Conservation (phyloP, 2,329 filamentous ascomycete genomes). For the Cordyceps pruinosa region DNA sequence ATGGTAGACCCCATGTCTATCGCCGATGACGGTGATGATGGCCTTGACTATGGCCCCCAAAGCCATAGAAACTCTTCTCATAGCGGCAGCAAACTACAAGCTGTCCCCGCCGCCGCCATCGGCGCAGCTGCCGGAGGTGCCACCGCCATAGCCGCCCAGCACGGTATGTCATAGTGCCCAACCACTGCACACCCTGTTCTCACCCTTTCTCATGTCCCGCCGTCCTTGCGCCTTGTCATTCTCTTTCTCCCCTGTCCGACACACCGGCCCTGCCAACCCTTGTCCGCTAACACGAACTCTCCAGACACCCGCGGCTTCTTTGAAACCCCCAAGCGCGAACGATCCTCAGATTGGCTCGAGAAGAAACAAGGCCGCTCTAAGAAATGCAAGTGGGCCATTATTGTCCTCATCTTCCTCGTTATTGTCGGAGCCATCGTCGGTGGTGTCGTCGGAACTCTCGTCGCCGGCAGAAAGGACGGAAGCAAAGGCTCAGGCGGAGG, state of each 20-base stretch:
- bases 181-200: background rate
- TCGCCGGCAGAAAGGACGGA: constrained; percentile 46
- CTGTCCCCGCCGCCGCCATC: constrained; percentile 21
- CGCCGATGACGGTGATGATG: constrained; percentile 83
- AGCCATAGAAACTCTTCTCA: constrained; percentile 51
- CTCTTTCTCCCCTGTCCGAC: background rate
- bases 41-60: constrained; percentile 49
- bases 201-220: background rate
- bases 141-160: constrained; percentile 32
- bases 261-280: too few species aligned
- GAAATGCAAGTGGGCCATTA: constrained; percentile 65
- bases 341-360: constrained; percentile 56
- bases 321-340: constrained; percentile 44
- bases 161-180: background rate
- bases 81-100: constrained; percentile 47
- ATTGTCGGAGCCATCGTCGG: constrained; percentile 66
- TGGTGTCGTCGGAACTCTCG: constrained; percentile 65
- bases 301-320: constrained; percentile 23
- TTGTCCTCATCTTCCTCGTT: constrained; percentile 54
- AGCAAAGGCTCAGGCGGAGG: background rate
- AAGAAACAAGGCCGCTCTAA: constrained; percentile 53
- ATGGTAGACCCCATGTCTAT: constrained; percentile 73
- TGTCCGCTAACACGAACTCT: background rate
- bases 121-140: constrained; percentile 37
- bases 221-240: too few species aligned